Conservation (phyloP, 2,329 filamentous ascomycete genomes). For the Emericellopsis cladophorae region DNA sequence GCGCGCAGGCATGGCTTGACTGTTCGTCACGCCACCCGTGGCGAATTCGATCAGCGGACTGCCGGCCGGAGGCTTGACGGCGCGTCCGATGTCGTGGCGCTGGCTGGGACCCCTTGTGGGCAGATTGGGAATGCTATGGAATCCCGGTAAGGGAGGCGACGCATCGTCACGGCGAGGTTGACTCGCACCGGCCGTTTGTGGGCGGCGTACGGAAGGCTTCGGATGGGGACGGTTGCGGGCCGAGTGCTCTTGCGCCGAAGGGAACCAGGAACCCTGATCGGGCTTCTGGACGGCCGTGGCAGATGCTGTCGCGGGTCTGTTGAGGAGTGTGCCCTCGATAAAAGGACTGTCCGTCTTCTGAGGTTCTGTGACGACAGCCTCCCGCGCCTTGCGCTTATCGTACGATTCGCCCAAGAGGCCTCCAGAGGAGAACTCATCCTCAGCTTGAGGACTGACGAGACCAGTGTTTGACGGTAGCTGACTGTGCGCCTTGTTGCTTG, state of each 20-base stretch:
- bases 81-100: slow-evolving; percentile 32
- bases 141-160: neutral
- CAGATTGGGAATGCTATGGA: no score
- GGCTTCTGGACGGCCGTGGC: slow-evolving; percentile 9
- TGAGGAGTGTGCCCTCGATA: slow-evolving; percentile 44
- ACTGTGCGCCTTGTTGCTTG: slow-evolving; percentile 14
- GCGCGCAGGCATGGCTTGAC: neutral
- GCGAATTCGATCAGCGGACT: slow-evolving; percentile 34
- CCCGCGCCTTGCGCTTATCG: slow-evolving; percentile 29
- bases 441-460: neutral
- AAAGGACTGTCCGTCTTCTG: slow-evolving; percentile 28
- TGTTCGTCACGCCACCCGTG: slow-evolving; percentile 9
- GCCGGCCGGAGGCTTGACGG: slow-evolving; percentile 23
- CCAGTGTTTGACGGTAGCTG: slow-evolving; percentile 12
- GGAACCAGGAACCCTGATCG: slow-evolving; percentile 20
- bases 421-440: slow-evolving; percentile 32
- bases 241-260: slow-evolving; percentile 22
- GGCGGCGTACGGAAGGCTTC: slow-evolving; percentile 1
- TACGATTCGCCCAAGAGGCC: slow-evolving; percentile 40
- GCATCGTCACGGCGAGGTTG: neutral
- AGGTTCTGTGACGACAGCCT: slow-evolving; percentile 14
- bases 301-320: slow-evolving; percentile 16
- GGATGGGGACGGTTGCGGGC: slow-evolving; percentile 14
- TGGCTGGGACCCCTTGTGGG: slow-evolving; percentile 13
- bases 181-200: slow-evolving; percentile 11